Percentiles rank a stretch among this genome's conserved stretches.
Conservation (phyloP, 192 early-diverging fungal genomes). For the Allomyces macrogynus region DNA sequence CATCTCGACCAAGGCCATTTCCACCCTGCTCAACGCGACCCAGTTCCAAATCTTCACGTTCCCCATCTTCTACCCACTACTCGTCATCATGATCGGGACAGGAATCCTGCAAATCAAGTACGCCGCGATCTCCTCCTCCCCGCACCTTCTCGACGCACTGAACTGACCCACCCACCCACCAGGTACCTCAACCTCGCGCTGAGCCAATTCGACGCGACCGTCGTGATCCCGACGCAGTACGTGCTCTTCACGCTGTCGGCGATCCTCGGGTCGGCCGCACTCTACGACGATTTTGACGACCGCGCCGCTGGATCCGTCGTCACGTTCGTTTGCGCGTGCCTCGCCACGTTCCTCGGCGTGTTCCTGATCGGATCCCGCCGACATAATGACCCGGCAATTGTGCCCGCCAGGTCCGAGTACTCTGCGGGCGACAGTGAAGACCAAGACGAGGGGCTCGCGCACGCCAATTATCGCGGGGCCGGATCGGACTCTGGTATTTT, state of each 20-base stretch:
- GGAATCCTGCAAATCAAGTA: slow-evolving; percentile 36
- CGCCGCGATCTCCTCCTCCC: background rate
- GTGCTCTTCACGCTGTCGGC: slow-evolving; percentile 49
- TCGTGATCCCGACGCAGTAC: slow-evolving; percentile 59
- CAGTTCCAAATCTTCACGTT: slow-evolving; percentile 42
- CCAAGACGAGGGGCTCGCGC: too few relatives aligned
- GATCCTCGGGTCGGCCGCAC: slow-evolving; percentile 42
- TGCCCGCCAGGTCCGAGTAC: too few relatives aligned
- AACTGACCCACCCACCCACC: slow-evolving; percentile 1
- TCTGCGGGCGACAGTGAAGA: too few relatives aligned
- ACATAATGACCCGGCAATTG: slow-evolving; percentile 2
- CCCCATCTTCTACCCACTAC: slow-evolving; percentile 37
- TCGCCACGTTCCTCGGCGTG: slow-evolving; percentile 41
- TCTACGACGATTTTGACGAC: slow-evolving; percentile 44
- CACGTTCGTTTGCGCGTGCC: slow-evolving; percentile 33
- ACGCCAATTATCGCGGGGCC: too few relatives aligned
- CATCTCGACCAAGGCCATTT: slow-evolving; percentile 43
- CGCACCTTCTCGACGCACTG: background rate
- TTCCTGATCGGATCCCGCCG: slow-evolving; percentile 44
- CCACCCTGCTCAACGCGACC: slow-evolving; percentile 37
- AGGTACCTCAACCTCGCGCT: slow-evolving; percentile 43
- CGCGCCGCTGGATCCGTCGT: slow-evolving; percentile 20
- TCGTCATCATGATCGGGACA: slow-evolving; percentile 33
- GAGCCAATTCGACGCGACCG: slow-evolving; percentile 39
- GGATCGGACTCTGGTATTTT: too few relatives aligned